Conservation (phyloP, 2,329 filamentous ascomycete genomes). For the Cadophora sp. region DNA sequence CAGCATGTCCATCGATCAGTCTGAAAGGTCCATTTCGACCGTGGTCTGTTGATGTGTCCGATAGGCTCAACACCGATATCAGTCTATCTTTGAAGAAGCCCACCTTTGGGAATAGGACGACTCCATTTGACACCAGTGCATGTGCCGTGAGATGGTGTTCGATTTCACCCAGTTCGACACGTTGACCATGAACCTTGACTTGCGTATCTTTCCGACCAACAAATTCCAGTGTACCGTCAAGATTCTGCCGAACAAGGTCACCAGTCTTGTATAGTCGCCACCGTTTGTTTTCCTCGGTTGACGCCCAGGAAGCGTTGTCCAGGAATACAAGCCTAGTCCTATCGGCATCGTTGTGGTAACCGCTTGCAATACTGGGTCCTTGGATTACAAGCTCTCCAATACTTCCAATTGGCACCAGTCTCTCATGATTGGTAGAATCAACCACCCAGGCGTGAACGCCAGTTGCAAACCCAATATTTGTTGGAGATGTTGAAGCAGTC, state of each 20-base stretch:
- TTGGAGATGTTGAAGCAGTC: not conserved
- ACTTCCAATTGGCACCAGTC: conserved; percentile 28
- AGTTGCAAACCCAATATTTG: conserved; percentile 3
- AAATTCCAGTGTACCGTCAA: conserved; percentile 57
- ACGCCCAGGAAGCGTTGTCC: not conserved
- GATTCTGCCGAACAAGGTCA: conserved; percentile 60
- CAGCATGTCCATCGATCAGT: not conserved
- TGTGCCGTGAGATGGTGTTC: conserved; percentile 46
- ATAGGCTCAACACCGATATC: not conserved
- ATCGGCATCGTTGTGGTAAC: conserved; percentile 53
- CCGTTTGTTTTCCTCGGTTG: not conserved
- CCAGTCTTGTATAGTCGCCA: conserved; percentile 59
- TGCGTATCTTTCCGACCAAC: conserved; percentile 70
- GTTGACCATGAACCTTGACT: conserved; percentile 57
- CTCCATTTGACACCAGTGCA: not conserved
- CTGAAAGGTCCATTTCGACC: not conserved
- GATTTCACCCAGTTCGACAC: conserved; percentile 51
- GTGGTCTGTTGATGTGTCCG: not conserved
- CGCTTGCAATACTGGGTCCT: conserved; percentile 63
- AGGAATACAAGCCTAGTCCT: not conserved
- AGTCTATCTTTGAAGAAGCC: not conserved
- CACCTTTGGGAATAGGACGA: not conserved
- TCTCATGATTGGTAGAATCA: conserved; percentile 24
- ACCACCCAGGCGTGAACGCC: conserved; percentile 46
- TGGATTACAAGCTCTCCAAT: conserved; percentile 33